Evolutionary conservation across 2,329 filamentous ascomycete genomes (phyloP).

Genomic region (Claviceps africana): DNA sequence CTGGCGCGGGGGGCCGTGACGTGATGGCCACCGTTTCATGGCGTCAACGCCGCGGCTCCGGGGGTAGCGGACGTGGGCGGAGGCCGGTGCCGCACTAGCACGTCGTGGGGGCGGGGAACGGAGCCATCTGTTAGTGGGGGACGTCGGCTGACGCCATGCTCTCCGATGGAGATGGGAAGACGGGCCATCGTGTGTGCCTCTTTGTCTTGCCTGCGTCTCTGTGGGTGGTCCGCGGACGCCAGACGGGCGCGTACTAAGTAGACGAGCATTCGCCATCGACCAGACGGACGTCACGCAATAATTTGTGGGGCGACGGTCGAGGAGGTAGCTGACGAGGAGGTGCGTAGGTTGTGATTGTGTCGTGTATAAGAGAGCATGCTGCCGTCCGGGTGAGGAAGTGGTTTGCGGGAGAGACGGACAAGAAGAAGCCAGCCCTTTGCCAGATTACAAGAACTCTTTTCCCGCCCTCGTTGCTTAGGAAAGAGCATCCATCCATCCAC

Average conservation of each 20-base stretch:
- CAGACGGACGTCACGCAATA: constrained; percentile 1
- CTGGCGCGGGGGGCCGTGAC: constrained; percentile 3
- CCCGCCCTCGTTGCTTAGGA: too few relatives aligned
- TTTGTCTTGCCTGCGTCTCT: too few relatives aligned
- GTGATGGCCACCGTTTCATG: constrained; percentile 10
- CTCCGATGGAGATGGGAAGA: neutral
- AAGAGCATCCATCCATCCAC: too few relatives aligned
- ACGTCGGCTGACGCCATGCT: neutral
- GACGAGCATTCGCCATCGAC: neutral
- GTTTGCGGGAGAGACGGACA: too few relatives aligned
- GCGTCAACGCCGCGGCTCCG: constrained; percentile 6
- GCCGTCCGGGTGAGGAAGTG: too few relatives aligned
- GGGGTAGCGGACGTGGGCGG: too few relatives aligned
- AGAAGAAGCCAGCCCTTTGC: too few relatives aligned
- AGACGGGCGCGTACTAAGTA: neutral
- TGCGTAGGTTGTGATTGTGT: neutral
- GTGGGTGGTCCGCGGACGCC: too few relatives aligned
- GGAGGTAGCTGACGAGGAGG: neutral
- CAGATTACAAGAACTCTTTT: too few relatives aligned
- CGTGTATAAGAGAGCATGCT: neutral
- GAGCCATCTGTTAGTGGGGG: neutral
- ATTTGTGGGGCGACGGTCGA: neutral
- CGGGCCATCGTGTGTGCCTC: neutral
- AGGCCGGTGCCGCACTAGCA: too few relatives aligned
- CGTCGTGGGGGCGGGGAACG: too few relatives aligned